Conservation (phyloP, 2,329 filamentous ascomycete genomes). For the Aspergillus pseudoviridinutans region DNA sequence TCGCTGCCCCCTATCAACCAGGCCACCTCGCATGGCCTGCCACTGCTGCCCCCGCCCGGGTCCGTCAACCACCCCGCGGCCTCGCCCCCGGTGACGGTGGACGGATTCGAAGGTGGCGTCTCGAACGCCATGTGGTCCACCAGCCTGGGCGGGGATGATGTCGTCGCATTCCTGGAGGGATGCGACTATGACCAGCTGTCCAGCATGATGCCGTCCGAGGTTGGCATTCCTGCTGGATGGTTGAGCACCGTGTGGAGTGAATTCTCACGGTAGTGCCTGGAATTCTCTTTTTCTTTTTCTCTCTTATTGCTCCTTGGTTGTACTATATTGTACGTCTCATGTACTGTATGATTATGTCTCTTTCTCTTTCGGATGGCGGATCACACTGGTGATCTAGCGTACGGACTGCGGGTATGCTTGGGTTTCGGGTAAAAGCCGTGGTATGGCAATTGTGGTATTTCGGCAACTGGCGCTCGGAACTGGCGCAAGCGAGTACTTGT, state of each 20-base stretch:
- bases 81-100: conserved; percentile 28
- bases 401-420: not conserved
- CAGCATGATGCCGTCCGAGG: conserved; percentile 25
- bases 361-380: not conserved
- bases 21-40: conserved; percentile 27
- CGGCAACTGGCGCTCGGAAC: not conserved
- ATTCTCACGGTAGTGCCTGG: conserved; percentile 20
- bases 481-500: not conserved
- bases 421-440: not conserved
- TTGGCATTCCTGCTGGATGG: conserved; percentile 33
- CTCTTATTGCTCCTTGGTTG: conserved; percentile 6
- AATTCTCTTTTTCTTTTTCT: not conserved
- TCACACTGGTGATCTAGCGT: no score
- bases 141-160: conserved; percentile 36
- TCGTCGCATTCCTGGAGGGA: conserved; percentile 36
- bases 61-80: conserved; percentile 27
- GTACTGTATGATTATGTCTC: conserved; percentile 24
- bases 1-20: conserved; percentile 37
- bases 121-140: conserved; percentile 26
- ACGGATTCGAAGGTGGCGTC: conserved; percentile 21
- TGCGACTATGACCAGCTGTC: conserved; percentile 29
- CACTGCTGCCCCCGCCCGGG: conserved; percentile 35
- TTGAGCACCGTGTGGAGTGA: conserved; percentile 34
- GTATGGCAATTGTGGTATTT: not conserved
- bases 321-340: conserved; percentile 24